Conservation (phyloP, 2,329 filamentous ascomycete genomes). For the Aspergillus sergii region DNA sequence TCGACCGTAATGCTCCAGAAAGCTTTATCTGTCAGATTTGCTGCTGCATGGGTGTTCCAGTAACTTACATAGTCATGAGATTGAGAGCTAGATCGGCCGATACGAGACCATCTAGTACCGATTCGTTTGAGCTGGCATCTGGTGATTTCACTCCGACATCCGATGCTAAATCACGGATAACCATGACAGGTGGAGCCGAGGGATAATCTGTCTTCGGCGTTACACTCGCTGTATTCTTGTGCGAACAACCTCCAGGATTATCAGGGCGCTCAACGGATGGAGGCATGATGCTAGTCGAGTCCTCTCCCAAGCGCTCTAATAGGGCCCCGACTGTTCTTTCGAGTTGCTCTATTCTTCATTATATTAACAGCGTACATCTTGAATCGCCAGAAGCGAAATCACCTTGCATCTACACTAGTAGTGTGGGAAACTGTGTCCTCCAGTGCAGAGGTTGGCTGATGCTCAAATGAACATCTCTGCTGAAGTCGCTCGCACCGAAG, state of each 20-base stretch:
- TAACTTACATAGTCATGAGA: conserved; percentile 1
- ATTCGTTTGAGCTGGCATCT: conserved; percentile 12
- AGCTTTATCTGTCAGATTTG: conserved; percentile 24
- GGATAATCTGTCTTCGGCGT: not conserved
- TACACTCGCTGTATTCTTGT: not conserved
- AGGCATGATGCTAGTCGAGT: not conserved
- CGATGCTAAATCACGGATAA: conserved; percentile 11
- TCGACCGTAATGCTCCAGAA: conserved; percentile 46
- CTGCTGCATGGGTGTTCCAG: rapidly evolving
- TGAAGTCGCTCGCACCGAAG: conserved; percentile 41
- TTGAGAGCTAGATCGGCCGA: conserved; percentile 13
- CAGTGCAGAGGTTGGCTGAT: not conserved
- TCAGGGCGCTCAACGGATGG: not conserved
- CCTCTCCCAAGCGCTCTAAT: conserved; percentile 2
- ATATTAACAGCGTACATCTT: no score
- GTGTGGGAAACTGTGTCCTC: no score
- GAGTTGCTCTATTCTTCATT: conserved; percentile 1
- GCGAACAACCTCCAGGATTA: not conserved
- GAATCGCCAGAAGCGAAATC: no score
- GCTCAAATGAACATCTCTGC: conserved; percentile 37
- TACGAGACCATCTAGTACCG: conserved; percentile 23
- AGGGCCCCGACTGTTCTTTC: conserved; percentile 3
- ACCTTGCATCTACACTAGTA: not conserved
- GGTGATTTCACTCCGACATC: conserved; percentile 7
- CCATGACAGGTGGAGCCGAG: conserved; percentile 7